Evolutionary conservation across 2,329 filamentous ascomycete species (phyloP), one percentile per base, ranked within the genome.

Genomic region (Raffaelea ambrosiae): DNA sequence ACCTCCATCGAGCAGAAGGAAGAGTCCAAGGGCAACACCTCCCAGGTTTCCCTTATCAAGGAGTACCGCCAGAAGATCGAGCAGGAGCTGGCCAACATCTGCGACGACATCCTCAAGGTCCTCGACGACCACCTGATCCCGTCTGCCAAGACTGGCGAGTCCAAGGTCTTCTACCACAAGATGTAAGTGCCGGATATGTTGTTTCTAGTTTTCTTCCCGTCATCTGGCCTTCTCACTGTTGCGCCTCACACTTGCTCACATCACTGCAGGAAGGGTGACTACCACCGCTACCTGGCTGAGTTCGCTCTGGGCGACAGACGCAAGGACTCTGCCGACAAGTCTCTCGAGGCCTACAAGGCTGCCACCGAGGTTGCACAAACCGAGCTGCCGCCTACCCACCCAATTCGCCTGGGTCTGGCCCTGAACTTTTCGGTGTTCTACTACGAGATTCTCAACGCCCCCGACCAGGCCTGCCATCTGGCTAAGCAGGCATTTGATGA

Each of bases 91-190:
- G 89, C 86, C 69, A 93, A 94, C 79, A 93, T 97, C 76, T 96
- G 91, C 76, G 86, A 95, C 67, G 91, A 97, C 66, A 93, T 97
- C 66, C 84, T 97, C 56, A 86, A 94, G 61, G 90, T 95, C 61
- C 82, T 97, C 50, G 89, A 96, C 74, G 73, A 91, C 73, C 86
- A 91, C 76, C 78, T 97, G 64, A 96, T 97, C 63, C 87, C 88
- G 61, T 93, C 87, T 61, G 91, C 91, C 60, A 85, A 93, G 78
- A 88, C 83, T 63, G 91, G 90, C 72, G 91, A 97, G 79, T 95
- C 89, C 63, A 96, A 96, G 83, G 91, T 97, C 62, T 97, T 97
- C 77, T 96, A 96, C 77, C 90, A 97, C 86, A 97, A 97, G 85
- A 97, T 97, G 89, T 94, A 70, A 66, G 51, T 53, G 4, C 20